phyloP scores from a whole-genome alignment of 306 rosid genomes.

The Hylodesmum podocarpum region DNA sequence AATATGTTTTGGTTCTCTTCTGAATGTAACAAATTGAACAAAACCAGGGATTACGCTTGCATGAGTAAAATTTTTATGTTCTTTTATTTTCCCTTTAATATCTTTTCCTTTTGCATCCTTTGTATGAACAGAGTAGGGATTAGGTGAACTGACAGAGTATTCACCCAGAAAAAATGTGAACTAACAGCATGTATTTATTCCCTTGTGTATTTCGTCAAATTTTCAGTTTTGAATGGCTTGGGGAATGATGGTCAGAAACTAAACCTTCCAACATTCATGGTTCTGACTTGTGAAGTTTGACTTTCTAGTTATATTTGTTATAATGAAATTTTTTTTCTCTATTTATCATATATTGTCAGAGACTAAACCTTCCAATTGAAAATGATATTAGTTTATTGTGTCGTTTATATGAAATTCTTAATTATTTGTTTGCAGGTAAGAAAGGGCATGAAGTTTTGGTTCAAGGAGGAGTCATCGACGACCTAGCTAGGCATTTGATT shows the following conservation, averaged over 20 bases:
- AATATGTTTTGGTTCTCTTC: not conserved
- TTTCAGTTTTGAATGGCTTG: not conserved
- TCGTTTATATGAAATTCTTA: not conserved
- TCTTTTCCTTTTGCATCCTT: not conserved
- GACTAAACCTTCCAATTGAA: too few relatives aligned
- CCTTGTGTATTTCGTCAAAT: not conserved
- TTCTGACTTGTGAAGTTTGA: not conserved
- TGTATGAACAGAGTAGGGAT: not conserved
- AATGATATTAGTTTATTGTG: not conserved
- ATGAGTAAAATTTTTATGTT: not conserved
- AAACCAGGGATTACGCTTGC: constrained; percentile 2
- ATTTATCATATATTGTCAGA: too few relatives aligned
- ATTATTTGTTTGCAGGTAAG: constrained; percentile 58
- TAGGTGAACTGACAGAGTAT: not conserved
- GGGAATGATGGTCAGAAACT: not conserved
- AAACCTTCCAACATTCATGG: not conserved
- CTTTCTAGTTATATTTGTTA: not conserved
- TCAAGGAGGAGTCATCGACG: constrained; percentile 95
- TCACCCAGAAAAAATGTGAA: too few relatives aligned
- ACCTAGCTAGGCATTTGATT: constrained; percentile 73
- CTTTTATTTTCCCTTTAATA: not conserved
- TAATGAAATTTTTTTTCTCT: too few relatives aligned
- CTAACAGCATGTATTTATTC: not conserved
- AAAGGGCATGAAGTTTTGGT: constrained; percentile 84
- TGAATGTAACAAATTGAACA: not conserved